Base-by-base conservation (phyloP, 164 flowering plant genomes). In the Umbellularia californica region DNA sequence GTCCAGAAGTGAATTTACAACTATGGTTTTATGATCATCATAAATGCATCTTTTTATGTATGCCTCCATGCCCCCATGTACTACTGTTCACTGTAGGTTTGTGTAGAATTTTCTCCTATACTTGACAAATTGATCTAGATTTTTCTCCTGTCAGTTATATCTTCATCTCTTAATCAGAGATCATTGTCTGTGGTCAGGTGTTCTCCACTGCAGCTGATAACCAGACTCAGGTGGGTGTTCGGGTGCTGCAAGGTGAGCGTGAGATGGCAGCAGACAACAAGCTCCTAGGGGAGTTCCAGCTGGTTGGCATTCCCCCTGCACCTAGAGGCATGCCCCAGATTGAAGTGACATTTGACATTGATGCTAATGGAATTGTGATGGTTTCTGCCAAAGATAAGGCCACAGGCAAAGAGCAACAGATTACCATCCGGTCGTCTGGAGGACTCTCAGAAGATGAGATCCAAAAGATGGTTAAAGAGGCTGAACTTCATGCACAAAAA, bases 131-230 rank as follows among this genome's bases (percentile, higher is more conserved):
- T 41, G 10, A 41, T 41, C 47, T 41, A 1, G 47, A 41, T 41
- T 41, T 41, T 41, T 41, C 47, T 7, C 47, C 47, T 7, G 47
- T 41, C 10, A 9, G 11, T 9, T 41, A 9, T 41, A 41, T 41
- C 11, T 9, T 41, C 47, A 41, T 41, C 11, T 41, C 47, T 41
- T 41, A 41, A 41, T 41, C 10, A 41, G 47, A 41, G 47, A 41
- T 41, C 47, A 20, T 68, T 25, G 25, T 77, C 55, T n/a, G 35
- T 72, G 50, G 20, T 30, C 20, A 92, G 92, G 90, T 86, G 15
- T 92, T 92, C 85, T 92, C 97, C 3, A 92, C 97, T 1, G 97
- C 95, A 28, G 93, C 95, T 50, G 97, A 92, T 75, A 91, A 91
- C 70, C 93, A 91, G 79, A 91, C 93, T 58, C 92, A 88, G 50